These are phyloP conservation scores for Coelastrella sp. DNA, from an alignment of 139 green algal species.

Conservation along the genomic window DNA sequence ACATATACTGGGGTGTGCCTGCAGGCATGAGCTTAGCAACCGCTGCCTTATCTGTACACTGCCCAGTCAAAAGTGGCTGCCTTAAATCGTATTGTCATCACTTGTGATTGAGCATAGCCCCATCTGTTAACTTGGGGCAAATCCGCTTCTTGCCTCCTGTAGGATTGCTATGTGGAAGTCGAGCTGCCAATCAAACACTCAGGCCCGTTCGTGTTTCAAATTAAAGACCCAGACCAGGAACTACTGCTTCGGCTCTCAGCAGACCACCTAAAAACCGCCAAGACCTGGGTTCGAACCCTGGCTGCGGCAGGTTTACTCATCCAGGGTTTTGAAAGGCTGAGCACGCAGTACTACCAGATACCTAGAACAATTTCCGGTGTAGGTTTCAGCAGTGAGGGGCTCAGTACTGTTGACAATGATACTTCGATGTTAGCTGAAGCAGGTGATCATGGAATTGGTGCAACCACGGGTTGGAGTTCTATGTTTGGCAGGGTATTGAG, in stretches of 20 bases:
- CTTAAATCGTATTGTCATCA: not conserved
- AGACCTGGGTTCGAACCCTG: constrained; percentile 30
- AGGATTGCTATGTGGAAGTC: constrained; percentile 35
- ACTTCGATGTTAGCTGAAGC: not conserved
- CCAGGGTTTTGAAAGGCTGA: constrained; percentile 1
- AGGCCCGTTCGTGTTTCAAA: constrained; percentile 41
- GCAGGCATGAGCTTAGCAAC: no score
- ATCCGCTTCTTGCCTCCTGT: not conserved
- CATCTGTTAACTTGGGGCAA: not conserved
- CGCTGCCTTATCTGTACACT: no score
- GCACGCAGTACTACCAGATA: not conserved
- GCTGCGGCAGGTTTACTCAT: constrained; percentile 5
- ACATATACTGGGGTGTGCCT: no score
- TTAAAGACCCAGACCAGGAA: constrained; percentile 17
- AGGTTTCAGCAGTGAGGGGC: not conserved
- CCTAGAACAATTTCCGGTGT: not conserved
- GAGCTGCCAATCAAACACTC: constrained; percentile 16
- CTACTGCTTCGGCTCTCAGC: constrained; percentile 38
- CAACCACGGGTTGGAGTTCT: not conserved
- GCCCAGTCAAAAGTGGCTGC: no score
- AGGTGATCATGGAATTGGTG: no score
- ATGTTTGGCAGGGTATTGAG: not conserved
- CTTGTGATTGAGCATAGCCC: not conserved
- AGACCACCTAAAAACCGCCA: constrained; percentile 6
- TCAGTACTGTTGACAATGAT: not conserved